Base-by-base conservation (phyloP, 352 stramenopile genomes). In the Phytophthora capsici region DNA sequence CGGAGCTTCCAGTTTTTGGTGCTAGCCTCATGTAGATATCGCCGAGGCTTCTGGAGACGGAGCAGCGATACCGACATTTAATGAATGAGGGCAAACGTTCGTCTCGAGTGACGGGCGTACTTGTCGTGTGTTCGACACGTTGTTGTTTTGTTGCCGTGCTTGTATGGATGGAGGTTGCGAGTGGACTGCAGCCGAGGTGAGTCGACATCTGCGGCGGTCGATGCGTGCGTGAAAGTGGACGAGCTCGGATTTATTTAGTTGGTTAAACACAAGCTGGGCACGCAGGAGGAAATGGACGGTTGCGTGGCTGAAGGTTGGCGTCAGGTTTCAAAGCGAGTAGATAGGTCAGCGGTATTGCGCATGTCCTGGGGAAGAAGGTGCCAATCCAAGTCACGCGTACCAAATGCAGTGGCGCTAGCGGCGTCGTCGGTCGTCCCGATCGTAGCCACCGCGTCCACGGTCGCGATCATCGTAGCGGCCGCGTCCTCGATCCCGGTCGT, bases 181-280 rank as follows among this genome's bases (percentile, higher is more conserved):
- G 23, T 51, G 28, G 53, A 30, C 22, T 60, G 52, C 37, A 37
- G 37, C 48, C 28, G 57, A 47, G 47, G 6, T 25, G 32, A 22
- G 56, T 12, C 59, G 64, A 58, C 8, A 46, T 55, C 54, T 63
- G 62, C 50, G 44, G 55, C 36, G 59, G 66, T 77, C 58, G 75
- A 69, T 64, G 65, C 30, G 23, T 51, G 61, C 57, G 61, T 62
- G 67, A 73, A 79, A 75, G 64, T 66, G 68, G 71, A 80, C 74
- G 74, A 73, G 74, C 72, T 82, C 57, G 66, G 60, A 71, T 86
- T 81, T 86, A 86, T 86, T 85, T 84, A 80, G 71, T 80, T 81
- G 69, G 25, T 63, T 81, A 81, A 74, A 83, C 63, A 80, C 73
- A 86, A 84, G 70, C 69, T 86, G 40, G 56, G 68, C 57, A 71